Conservation (phyloP, 1,284 basidiomycete species). For the Porogramme epimiltina region DNA sequence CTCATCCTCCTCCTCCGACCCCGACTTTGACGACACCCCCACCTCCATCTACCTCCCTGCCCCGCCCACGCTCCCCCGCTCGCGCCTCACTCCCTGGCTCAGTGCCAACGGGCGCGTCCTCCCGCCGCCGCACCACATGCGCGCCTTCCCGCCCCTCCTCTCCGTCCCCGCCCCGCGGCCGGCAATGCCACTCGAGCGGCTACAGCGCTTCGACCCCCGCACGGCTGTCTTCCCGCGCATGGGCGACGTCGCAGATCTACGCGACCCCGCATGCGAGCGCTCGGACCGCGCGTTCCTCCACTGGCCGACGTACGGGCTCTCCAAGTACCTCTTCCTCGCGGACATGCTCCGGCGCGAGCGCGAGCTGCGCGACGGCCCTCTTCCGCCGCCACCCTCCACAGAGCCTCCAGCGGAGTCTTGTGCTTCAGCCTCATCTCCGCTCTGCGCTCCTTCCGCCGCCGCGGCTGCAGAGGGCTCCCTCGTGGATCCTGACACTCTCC, state of each 20-base stretch:
- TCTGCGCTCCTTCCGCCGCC: not conserved
- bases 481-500: no score
- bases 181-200: no score
- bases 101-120: conserved; percentile 1
- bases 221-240: conserved; percentile 59
- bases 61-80: conserved; percentile 7
- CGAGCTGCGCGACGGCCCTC: not conserved
- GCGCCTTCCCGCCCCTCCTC: not conserved
- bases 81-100: conserved; percentile 5
- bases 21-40: not conserved
- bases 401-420: conserved; percentile 4
- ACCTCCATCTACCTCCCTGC: conserved; percentile 4
- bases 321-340: conserved; percentile 61
- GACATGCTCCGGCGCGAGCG: conserved; percentile 44
- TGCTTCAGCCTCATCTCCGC: conserved; percentile 4
- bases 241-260: conserved; percentile 60
- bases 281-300: conserved; percentile 60
- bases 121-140: not conserved
- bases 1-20: not conserved
- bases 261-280: conserved; percentile 54
- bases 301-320: conserved; percentile 64
- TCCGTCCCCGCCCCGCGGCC: no score
- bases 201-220: conserved; percentile 21
- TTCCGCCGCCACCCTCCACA: not conserved
- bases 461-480: not conserved